Evolutionary conservation across 1,139 yeast genomes (phyloP).

Genomic region (Hemisphaericaspora xylanilytica): DNA sequence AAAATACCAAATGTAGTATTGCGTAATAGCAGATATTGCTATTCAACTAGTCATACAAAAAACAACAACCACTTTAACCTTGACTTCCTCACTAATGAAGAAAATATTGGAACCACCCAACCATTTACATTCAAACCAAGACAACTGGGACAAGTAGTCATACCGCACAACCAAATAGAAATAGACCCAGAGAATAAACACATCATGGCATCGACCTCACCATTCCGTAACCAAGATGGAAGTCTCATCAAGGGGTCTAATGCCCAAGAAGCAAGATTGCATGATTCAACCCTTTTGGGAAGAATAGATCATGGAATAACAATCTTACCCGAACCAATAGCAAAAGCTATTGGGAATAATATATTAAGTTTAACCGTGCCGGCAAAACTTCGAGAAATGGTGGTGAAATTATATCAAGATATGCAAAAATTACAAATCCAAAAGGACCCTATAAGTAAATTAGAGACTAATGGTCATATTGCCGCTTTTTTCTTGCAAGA

Average conservation of each 20-base stretch:
- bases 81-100: constrained; percentile 1
- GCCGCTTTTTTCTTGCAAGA: constrained; percentile 84
- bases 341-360: constrained; percentile 57
- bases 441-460: constrained; percentile 46
- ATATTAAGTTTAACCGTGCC: constrained; percentile 56
- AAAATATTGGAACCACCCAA: background rate
- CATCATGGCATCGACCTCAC: constrained; percentile 17
- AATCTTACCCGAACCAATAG: constrained; percentile 50
- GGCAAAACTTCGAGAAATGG: constrained; percentile 52
- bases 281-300: constrained; percentile 47
- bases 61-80: background rate
- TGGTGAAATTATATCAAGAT: constrained; percentile 50
- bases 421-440: constrained; percentile 53
- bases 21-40: background rate
- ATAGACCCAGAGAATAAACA: background rate
- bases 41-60: background rate
- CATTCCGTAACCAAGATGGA: constrained; percentile 41
- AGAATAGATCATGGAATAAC: constrained; percentile 46
- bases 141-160: background rate
- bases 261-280: constrained; percentile 53
- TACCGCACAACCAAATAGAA: background rate
- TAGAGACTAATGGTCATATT: constrained; percentile 79
- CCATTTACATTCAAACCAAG: background rate
- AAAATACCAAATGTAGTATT: background rate
- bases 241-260: constrained; percentile 42